These are phyloP conservation scores for Septoria linicola DNA, from an alignment of 2,329 filamentous ascomycete genomes.

Conservation along the genomic window DNA sequence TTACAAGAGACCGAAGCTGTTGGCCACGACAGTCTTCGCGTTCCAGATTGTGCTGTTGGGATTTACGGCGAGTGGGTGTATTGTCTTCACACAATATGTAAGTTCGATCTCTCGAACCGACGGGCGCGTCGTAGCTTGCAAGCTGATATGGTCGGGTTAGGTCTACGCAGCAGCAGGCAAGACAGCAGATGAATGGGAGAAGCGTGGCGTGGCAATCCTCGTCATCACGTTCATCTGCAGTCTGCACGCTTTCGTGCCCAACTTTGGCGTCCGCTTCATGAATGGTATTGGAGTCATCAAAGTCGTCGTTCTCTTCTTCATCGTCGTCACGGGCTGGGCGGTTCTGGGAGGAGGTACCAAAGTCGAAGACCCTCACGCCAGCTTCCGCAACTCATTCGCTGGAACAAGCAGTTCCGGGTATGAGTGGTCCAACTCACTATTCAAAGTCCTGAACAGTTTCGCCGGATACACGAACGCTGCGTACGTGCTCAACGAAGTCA, in stretches of 20 bases:
- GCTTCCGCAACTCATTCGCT: constrained; percentile 57
- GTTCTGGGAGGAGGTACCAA: constrained; percentile 56
- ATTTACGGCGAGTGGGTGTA: constrained; percentile 64
- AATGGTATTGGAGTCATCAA: constrained; percentile 61
- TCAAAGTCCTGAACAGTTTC: constrained; percentile 47
- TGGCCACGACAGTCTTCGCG: constrained; percentile 64
- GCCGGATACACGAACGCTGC: constrained; percentile 53
- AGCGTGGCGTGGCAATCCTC: constrained; percentile 65
- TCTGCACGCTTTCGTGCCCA: constrained; percentile 54
- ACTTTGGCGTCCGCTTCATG: constrained; percentile 28
- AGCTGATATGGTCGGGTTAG: too few species aligned
- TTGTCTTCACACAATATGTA: constrained; percentile 57
- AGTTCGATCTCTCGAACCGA: neutral
- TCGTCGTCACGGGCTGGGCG: constrained; percentile 55
- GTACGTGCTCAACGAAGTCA: constrained; percentile 62
- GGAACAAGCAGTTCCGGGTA: constrained; percentile 47
- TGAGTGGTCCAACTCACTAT: constrained; percentile 57
- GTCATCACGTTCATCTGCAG: constrained; percentile 45
- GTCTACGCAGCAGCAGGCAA: constrained; percentile 46
- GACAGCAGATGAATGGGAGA: constrained; percentile 58
- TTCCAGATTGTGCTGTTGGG: constrained; percentile 63
- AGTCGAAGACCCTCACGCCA: constrained; percentile 52
- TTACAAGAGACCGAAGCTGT: constrained; percentile 61
- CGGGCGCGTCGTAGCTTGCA: too few species aligned
- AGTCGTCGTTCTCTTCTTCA: constrained; percentile 59